Evolutionary conservation across 805 yeast genomes (phyloP).

Genomic region (Vanderwaltozyma verrucispora): DNA sequence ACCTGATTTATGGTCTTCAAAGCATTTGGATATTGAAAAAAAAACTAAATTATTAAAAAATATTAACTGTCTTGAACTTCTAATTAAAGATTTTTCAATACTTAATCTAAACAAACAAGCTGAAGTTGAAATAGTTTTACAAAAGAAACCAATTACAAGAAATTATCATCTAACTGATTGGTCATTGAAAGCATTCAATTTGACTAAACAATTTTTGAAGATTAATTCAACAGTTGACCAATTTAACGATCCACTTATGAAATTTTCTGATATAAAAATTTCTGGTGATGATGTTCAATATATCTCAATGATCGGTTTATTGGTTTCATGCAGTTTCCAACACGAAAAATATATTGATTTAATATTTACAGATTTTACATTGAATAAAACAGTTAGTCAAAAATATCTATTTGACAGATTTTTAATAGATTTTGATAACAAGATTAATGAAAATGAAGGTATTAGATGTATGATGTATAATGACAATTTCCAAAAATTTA

Average conservation of each 20-base stretch:
- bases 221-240: no score
- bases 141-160: background rate
- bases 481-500: constrained; percentile 10
- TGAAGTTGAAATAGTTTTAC: no score
- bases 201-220: no score
- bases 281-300: constrained; percentile 5
- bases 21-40: background rate
- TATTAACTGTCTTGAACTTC: constrained; percentile 1
- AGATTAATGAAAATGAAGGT: constrained; percentile 12
- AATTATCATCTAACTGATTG: no score
- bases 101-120: background rate
- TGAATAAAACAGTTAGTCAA: constrained; percentile 7
- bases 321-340: constrained; percentile 15
- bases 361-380: constrained; percentile 24
- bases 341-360: constrained; percentile 5
- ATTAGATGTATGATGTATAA: constrained; percentile 16
- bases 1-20: background rate
- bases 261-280: constrained; percentile 9
- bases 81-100: background rate
- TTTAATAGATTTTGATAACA: constrained; percentile 12
- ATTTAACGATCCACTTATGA: constrained; percentile 6
- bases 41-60: constrained; percentile 1
- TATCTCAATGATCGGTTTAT: constrained; percentile 11
- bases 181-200: no score
- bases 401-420: constrained; percentile 20